A percentile compares a stretch with the other conserved stretches of the same genome.
Evolutionary conservation across 371 early-diverging fungal species (phyloP).

Genomic region (Rhizomucor miehei): DNA sequence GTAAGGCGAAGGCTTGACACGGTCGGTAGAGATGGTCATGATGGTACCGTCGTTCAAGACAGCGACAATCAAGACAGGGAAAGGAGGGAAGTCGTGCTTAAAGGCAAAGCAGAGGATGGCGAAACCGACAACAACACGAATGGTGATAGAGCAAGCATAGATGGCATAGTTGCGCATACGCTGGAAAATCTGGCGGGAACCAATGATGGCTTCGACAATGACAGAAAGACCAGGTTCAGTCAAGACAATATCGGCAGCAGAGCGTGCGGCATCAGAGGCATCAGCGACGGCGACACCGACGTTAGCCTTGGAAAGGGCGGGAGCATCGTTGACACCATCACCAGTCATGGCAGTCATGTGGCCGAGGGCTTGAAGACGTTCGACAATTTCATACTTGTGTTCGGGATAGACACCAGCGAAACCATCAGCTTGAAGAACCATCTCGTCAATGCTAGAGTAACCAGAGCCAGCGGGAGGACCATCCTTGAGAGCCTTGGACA

Average conservation of each 20-base stretch:
- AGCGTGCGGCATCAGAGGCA: slow-evolving; percentile 72
- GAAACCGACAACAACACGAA: slow-evolving; percentile 59
- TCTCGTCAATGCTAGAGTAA: slow-evolving; percentile 73
- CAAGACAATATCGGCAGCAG: slow-evolving; percentile 75
- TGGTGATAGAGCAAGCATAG: slow-evolving; percentile 59
- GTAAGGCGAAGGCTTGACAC: slow-evolving; percentile 51
- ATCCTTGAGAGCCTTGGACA: slow-evolving; percentile 71
- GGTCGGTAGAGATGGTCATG: slow-evolving; percentile 57
- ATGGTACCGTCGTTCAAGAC: slow-evolving; percentile 60
- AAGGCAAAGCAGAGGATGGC: slow-evolving; percentile 53
- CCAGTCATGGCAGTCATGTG: slow-evolving; percentile 91
- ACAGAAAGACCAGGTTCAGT: slow-evolving; percentile 73
- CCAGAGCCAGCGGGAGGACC: slow-evolving; percentile 67
- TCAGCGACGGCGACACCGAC: slow-evolving; percentile 82
- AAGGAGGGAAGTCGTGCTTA: slow-evolving; percentile 60
- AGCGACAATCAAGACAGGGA: slow-evolving; percentile 58
- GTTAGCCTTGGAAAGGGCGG: slow-evolving; percentile 86
- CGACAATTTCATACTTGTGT: slow-evolving; percentile 91
- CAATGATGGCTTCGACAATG: slow-evolving; percentile 63
- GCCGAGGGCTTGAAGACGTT: slow-evolving; percentile 77
- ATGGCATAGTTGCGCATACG: slow-evolving; percentile 63
- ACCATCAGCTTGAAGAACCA: slow-evolving; percentile 75
- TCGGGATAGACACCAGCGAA: slow-evolving; percentile 93
- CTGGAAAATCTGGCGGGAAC: slow-evolving; percentile 67
- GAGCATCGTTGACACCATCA: slow-evolving; percentile 96